Evolutionary conservation across 116 monocot genomes (phyloP).

Genomic region (Thalassia testudinum): DNA sequence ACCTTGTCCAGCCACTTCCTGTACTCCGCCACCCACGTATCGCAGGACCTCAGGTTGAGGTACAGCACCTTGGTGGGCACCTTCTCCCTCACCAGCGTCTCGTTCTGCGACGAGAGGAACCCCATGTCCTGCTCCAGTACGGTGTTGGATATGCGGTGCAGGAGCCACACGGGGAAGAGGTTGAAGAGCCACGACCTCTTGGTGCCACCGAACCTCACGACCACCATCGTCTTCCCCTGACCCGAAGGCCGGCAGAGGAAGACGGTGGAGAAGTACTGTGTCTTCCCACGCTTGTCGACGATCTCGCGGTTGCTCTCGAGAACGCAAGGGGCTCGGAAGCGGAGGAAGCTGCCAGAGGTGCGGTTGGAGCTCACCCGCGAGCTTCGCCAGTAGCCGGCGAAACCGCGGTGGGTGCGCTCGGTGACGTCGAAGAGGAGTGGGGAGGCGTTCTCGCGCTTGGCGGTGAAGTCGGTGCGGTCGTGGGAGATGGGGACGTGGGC

Average conservation of each 20-base stretch:
- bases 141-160: constrained; percentile 52
- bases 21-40: constrained; percentile 75
- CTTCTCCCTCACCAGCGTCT: constrained; percentile 48
- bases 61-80: constrained; percentile 44
- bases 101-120: constrained; percentile 69
- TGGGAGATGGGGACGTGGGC: constrained; percentile 91
- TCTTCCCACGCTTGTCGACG: constrained; percentile 33
- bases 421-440: constrained; percentile 29
- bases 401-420: constrained; percentile 36
- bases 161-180: constrained; percentile 43
- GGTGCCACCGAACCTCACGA: constrained; percentile 53
- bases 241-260: constrained; percentile 61
- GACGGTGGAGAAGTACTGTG: constrained; percentile 39
- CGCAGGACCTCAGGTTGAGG: constrained; percentile 46
- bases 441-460: constrained; percentile 72
- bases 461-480: constrained; percentile 61
- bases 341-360: constrained; percentile 12
- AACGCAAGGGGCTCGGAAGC: constrained; percentile 64
- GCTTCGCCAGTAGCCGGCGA: constrained; percentile 45
- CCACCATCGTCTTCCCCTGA: constrained; percentile 69
- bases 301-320: constrained; percentile 43
- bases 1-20: constrained; percentile 73
- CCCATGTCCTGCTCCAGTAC: constrained; percentile 81
- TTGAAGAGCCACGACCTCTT: constrained; percentile 11
- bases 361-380: constrained; percentile 14